Base-by-base conservation (phyloP, 495 filamentous ascomycete species). In the Aspergillus incahuasiensis region DNA sequence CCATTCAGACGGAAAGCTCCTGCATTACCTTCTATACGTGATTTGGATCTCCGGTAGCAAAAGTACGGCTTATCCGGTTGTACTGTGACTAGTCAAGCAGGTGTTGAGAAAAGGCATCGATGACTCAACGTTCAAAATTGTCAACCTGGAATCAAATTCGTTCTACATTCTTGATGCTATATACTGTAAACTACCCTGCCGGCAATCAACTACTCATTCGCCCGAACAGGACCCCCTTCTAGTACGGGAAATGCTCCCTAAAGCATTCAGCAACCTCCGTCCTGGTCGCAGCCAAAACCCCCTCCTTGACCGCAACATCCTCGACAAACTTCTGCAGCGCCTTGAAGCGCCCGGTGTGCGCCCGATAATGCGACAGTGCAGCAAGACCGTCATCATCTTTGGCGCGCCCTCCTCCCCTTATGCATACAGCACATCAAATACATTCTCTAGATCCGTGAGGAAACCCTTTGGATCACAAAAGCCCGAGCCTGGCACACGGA, bases 251-350 rank as follows among this genome's bases (percentile, higher is more conserved):
- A 2, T 5, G 22, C 51, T 54, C 9, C 24, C 51, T 34, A 35
- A 54, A 54, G 5, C 25, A 24, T 24, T 54, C 51, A 6, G 52
- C 52, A 47, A 54, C 47, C 52, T 54, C 52, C 30, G 41, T 47
- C 30, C 52, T 35, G 3, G 52, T 54, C 9, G 52, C 52, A 21
- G 47, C 41, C 52, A 42, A 54, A 0, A 54, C 52, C 13, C 52
- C 52, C 52, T 54, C 52, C 41, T 54, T 46, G 9, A 7, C 19
- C 11, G 9, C 30, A 47, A 54, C 47, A 47, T 54, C 47, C 32
- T 54, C 42, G 6, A 54, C 42, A 25, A 54, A 47, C 13, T 39
- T 12, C 43, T 47, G 32, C 42, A 54, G 11, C 52, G 52, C 52
- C 52, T 32, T 34, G 20, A 54, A 54, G 15, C 52, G 42, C 5